Evolutionary conservation across 2,329 filamentous ascomycete species (phyloP), one percentile per base, ranked within the genome.

Genomic region (Colletotrichum caudatum): DNA sequence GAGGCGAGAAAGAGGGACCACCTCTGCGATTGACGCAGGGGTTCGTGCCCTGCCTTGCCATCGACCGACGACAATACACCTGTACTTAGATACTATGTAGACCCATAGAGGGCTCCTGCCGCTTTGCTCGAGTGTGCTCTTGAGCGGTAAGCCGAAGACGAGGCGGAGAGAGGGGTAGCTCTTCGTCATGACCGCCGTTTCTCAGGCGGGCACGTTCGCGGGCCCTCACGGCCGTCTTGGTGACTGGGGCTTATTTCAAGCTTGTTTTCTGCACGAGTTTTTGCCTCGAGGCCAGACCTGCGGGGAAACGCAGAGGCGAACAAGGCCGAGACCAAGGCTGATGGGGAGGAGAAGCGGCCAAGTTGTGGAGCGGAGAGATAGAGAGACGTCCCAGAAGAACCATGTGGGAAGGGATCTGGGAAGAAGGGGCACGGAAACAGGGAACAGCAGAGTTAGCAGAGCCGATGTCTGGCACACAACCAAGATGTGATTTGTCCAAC

Each of bases 1-100:
- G 41, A 68, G 58, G 65, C 67, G 65, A 64, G 64, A 69, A 69
- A 48, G 57, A 48, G 39, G 39, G 26, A 58, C 56, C 56, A 26
- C 14, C 56, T 48, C 3, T 54, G 65, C 59, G 69, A 71, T 69
- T 69, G n/a, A 64, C 69, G 56, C 69, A 71, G 69, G 69, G 65
- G 64, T 71, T 54, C 29, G 59, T 54, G 61, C 48, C 61, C 41
- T 64, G 61, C 18, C 37, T 54, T 44, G 61, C 61, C 37, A 41
- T 53, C 61, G 37, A 4, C 29, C 29, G 29, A 29, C 29, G 29
- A 50, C 16, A 48, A 9, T 12, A 48, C 44, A 3, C 11, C 8
- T 20, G 2, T 23, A 48, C 9, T 5, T 11, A 48, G 9, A 8
- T 23, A 5, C 20, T 23, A 5, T 4, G 11, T 48, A 9, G 44